These are phyloP conservation scores for Oryza meridionalis DNA, from an alignment of 176 grass and related monocot genomes.

Conservation along the genomic window DNA sequence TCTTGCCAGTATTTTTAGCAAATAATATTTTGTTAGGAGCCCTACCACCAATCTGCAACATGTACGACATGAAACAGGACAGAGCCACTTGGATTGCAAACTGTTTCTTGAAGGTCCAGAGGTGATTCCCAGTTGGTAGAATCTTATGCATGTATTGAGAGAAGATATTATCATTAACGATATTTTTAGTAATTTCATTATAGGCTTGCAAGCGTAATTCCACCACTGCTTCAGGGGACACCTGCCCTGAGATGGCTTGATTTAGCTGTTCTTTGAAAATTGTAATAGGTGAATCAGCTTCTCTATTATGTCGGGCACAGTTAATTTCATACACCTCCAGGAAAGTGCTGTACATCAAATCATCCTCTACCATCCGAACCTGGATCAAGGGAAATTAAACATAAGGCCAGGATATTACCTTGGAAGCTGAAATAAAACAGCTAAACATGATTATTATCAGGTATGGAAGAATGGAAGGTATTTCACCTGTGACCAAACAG, in stretches of 20 bases:
- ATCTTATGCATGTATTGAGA: constrained; percentile 99
- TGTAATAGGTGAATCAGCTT: constrained; percentile 95
- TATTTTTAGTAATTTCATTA: constrained; percentile 94
- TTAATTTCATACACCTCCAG: constrained; percentile 99
- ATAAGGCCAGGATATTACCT: constrained; percentile 23
- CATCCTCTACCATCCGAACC: constrained; percentile 99
- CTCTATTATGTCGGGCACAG: constrained; percentile 91
- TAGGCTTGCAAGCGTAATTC: constrained; percentile 95
- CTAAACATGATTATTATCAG: constrained; percentile 12
- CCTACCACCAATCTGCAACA: constrained; percentile 95
- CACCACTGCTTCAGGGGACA: constrained; percentile 86
- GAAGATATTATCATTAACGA: constrained; percentile 95
- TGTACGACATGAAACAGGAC: constrained; percentile 98
- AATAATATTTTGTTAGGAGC: constrained; percentile 98
- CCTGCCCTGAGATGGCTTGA: constrained; percentile 92
- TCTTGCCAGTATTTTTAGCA: constrained; percentile 98
- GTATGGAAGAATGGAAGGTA: background rate
- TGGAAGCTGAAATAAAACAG: constrained; percentile 24
- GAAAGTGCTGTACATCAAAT: constrained; percentile 99
- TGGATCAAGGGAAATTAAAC: constrained; percentile 45
- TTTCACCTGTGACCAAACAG: constrained; percentile 99
- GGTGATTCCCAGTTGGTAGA: constrained; percentile 88
- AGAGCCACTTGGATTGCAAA: constrained; percentile 94
- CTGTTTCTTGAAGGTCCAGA: constrained; percentile 99
- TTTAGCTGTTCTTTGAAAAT: constrained; percentile 98